Evolutionary conservation across 2,329 filamentous ascomycete genomes (phyloP).

Genomic region (Gaeumannomyces sp.): DNA sequence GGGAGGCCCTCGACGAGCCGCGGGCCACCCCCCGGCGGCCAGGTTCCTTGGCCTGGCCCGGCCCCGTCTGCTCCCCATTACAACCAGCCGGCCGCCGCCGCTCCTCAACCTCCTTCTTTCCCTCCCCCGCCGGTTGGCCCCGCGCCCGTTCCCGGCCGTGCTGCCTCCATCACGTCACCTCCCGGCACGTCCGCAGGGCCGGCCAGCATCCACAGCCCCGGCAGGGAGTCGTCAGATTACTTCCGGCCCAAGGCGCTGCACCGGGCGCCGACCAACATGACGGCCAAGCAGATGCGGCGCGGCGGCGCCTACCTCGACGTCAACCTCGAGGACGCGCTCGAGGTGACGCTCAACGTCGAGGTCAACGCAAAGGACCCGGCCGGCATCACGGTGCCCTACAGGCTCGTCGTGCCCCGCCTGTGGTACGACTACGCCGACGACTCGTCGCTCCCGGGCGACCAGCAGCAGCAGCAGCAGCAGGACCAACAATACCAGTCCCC

Average conservation of each 20-base stretch:
- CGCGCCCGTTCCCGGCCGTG: neutral
- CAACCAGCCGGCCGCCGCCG: conserved; percentile 11
- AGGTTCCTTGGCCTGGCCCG: conserved; percentile 4
- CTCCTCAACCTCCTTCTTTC: neutral
- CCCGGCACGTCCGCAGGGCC: neutral
- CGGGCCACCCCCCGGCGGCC: conserved; percentile 7
- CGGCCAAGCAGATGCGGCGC: conserved; percentile 53
- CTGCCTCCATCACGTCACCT: neutral
- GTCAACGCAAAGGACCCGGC: conserved; percentile 78
- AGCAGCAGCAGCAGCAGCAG: conserved; percentile 3
- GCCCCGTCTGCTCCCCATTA: neutral
- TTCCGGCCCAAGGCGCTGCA: conserved; percentile 44
- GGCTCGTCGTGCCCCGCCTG: conserved; percentile 76
- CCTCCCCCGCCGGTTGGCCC: neutral
- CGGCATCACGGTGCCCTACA: conserved; percentile 82
- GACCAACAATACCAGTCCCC: neutral
- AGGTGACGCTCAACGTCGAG: conserved; percentile 85
- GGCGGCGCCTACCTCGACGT: conserved; percentile 50
- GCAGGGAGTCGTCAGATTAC: neutral
- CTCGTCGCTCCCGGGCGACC: conserved; percentile 22
- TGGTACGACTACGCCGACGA: conserved; percentile 49
- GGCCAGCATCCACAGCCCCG: conserved; percentile 13
- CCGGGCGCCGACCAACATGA: conserved; percentile 64
- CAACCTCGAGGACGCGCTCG: conserved; percentile 75
- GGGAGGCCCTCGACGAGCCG: neutral